Evolutionary conservation across 345 rosid species (phyloP).

Genomic region (Salix brachista): DNA sequence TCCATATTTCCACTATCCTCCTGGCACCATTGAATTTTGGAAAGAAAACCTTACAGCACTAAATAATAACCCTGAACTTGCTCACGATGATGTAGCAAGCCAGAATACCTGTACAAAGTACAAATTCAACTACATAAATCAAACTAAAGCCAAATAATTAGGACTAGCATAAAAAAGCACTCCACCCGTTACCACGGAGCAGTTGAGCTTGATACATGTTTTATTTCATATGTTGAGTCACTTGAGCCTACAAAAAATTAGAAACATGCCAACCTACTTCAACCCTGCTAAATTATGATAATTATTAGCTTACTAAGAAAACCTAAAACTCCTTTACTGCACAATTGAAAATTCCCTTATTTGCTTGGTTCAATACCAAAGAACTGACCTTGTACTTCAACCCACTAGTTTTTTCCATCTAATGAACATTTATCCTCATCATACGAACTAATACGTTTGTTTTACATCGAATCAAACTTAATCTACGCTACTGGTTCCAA

Average conservation of each 20-base stretch:
- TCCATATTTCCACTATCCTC: slow-evolving; percentile 49
- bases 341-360: not conserved
- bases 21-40: slow-evolving; percentile 47
- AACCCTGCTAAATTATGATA: not conserved
- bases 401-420: not conserved
- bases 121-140: not conserved
- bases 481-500: not conserved
- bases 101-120: slow-evolving; percentile 19
- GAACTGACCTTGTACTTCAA: not conserved
- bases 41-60: slow-evolving; percentile 25
- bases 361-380: not conserved
- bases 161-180: not conserved
- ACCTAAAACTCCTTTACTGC: not conserved
- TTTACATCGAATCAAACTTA: not conserved
- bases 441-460: not conserved
- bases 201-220: not conserved
- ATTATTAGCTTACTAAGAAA: not conserved
- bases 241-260: not conserved
- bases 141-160: not conserved
- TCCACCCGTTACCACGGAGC: not conserved
- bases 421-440: not conserved
- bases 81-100: slow-evolving; percentile 12
- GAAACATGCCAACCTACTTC: not conserved
- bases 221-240: not conserved
- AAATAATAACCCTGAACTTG: slow-evolving; percentile 9